Conservation (phyloP, 2,329 filamentous ascomycete genomes). For the Pseudodiploospora longispora region DNA sequence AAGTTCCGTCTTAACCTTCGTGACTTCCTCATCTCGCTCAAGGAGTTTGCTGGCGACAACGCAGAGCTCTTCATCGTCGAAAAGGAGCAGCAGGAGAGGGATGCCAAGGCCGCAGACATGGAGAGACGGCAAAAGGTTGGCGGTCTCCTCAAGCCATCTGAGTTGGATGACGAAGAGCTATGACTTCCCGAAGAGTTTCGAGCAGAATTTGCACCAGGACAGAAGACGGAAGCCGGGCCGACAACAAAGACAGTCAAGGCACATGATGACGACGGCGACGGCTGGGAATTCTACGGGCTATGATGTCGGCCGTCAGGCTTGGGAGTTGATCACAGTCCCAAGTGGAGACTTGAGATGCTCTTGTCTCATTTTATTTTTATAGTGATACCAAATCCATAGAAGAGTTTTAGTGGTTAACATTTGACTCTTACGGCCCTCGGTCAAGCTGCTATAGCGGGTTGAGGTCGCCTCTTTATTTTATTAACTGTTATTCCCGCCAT, state of each 20-base stretch:
- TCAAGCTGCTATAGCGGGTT: background rate
- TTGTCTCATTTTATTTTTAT: slow-evolving; percentile 10
- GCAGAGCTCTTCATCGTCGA: slow-evolving; percentile 89
- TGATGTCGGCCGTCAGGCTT: slow-evolving; percentile 18
- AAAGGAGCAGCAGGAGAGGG: slow-evolving; percentile 82
- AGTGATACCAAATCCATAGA: slow-evolving; percentile 19
- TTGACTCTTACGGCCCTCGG: background rate
- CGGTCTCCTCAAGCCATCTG: slow-evolving; percentile 92
- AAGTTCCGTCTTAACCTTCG: slow-evolving; percentile 94
- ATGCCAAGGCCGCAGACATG: slow-evolving; percentile 79
- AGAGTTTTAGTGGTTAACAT: background rate
- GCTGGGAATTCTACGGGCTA: slow-evolving; percentile 60
- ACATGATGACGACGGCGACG: slow-evolving; percentile 35
- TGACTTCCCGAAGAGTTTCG: slow-evolving; percentile 71
- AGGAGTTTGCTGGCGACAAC: slow-evolving; percentile 95
- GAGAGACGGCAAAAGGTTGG: slow-evolving; percentile 92
- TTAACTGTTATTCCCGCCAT: background rate
- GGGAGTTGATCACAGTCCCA: background rate
- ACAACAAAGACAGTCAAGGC: slow-evolving; percentile 18
- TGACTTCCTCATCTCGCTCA: slow-evolving; percentile 94
- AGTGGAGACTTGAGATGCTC: background rate
- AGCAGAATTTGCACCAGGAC: slow-evolving; percentile 46
- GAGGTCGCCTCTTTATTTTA: background rate
- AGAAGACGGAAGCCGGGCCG: slow-evolving; percentile 12
- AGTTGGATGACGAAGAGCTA: slow-evolving; percentile 83